Percentiles rank a stretch among this genome's conserved stretches.
Conservation (phyloP, 2,329 filamentous ascomycete species). For the Scedosporium apiospermum region DNA sequence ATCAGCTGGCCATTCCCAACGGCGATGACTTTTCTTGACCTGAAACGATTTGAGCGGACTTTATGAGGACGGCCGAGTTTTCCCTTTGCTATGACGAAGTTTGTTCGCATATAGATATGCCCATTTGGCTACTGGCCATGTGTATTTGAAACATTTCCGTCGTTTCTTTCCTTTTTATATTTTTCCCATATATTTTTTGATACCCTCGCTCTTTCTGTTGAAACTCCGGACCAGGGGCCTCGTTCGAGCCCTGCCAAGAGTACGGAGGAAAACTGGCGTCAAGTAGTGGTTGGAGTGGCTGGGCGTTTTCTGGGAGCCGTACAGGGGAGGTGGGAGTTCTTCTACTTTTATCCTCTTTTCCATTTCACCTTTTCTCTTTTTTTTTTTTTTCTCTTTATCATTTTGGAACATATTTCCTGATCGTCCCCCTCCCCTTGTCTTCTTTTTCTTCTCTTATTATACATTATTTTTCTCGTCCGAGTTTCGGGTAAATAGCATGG, state of each 20-base stretch:
- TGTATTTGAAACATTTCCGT: background rate
- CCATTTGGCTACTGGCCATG: background rate
- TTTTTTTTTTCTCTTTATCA: background rate
- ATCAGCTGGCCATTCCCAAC: conserved; percentile 22
- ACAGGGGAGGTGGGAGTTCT: too few relatives aligned
- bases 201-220: background rate
- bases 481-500: background rate
- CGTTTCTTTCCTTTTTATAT: background rate
- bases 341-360: too few relatives aligned
- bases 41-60: background rate
- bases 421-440: too few relatives aligned
- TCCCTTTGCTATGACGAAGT: background rate
- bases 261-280: background rate
- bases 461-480: background rate
- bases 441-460: too few relatives aligned
- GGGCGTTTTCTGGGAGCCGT: background rate
- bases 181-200: background rate
- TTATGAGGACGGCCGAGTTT: conserved; percentile 11
- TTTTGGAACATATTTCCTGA: too few relatives aligned
- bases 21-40: conserved; percentile 38
- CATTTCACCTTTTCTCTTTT: too few relatives aligned
- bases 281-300: background rate
- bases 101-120: background rate
- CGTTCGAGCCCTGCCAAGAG: background rate
- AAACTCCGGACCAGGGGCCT: background rate